These are phyloP conservation scores for Cercospora sojina DNA, from an alignment of 2,329 filamentous ascomycete species.

Conservation along the genomic window DNA sequence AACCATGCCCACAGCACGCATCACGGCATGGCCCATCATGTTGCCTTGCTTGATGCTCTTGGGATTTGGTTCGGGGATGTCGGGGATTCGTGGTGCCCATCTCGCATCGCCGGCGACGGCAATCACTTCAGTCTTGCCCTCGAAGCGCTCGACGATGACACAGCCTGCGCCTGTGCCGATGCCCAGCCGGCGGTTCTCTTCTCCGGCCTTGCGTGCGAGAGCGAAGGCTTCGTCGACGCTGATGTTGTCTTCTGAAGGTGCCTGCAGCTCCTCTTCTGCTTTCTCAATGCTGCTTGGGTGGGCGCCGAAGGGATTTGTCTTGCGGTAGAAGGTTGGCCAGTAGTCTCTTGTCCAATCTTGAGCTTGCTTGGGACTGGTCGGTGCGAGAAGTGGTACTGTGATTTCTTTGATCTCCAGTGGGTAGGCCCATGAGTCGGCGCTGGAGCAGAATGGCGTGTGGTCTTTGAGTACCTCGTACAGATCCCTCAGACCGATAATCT, in stretches of 20 bases:
- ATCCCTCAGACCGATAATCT: conserved; percentile 54
- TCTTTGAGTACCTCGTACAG: conserved; percentile 46
- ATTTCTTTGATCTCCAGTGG: conserved; percentile 60
- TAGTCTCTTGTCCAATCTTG: conserved; percentile 71
- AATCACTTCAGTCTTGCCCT: conserved; percentile 57
- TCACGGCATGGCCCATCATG: conserved; percentile 73
- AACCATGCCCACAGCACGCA: conserved; percentile 80
- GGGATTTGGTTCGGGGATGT: conserved; percentile 23
- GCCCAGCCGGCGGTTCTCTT: conserved; percentile 56
- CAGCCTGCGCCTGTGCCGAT: conserved; percentile 71
- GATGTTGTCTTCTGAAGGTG: conserved; percentile 36
- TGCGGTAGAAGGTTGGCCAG: conserved; percentile 83
- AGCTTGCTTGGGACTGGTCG: conserved; percentile 73
- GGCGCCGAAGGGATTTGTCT: conserved; percentile 82
- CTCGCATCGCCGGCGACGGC: conserved; percentile 75
- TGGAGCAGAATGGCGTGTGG: conserved; percentile 43
- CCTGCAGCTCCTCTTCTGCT: conserved; percentile 65
- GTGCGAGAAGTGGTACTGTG: conserved; percentile 69
- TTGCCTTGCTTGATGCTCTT: conserved; percentile 56
- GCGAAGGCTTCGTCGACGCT: conserved; percentile 62
- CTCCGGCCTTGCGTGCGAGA: conserved; percentile 63
- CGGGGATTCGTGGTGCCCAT: conserved; percentile 51
- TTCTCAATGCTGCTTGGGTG: conserved; percentile 73
- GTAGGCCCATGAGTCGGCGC: conserved; percentile 39
- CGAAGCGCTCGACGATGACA: conserved; percentile 66